Evolutionary conservation across 192 early-diverging fungal species (phyloP), one percentile per base, ranked within the genome.

Genomic region (Phycomyces nitens): DNA sequence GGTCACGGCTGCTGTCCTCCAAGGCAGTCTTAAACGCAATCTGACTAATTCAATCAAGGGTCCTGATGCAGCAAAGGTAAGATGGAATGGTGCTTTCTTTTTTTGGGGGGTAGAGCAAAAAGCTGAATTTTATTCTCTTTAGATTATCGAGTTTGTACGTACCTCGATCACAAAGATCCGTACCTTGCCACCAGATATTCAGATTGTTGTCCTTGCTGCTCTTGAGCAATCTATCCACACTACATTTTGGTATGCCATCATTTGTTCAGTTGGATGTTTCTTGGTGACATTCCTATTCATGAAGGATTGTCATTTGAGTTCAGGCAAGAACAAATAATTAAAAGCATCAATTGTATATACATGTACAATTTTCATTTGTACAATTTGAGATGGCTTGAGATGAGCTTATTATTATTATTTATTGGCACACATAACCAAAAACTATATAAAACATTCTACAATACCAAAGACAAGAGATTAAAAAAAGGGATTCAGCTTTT

Each of bases 1-100:
- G 1, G 49, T 84, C 38, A 66, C 73, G 0, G 72, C 75, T 14
- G 69, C 76, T 26, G 64, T 71, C 12, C 54, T 79, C 8, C 77
- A 79, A 53, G 58, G 56, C 39, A 63, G 52, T 8, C 43, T 79
- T n/a, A 77, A 77, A 16, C 1, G 21, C 0, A 53, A 66, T 50
- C 47, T 75, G 10, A 21, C 49, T 39, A 20, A 39, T 9, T n/a
- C 50, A 1, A 75, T 75, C 38, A 69, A 58, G 27, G 73, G 73
- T 20, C 64, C 68, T 38, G 60, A 75, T 55, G 73, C 73, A 4
- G 21, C 58, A 47, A 47, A 66, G 49, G 70, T 71, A 60, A 34
- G 5, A 23, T 23, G 10, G 43, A 41, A 9, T 26, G 26, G 3
- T 24, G 56, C 22, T 7, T n/a, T 24, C 27, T 55, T 29, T 55